Percentiles rank a stretch among this genome's conserved stretches.
Conservation (phyloP, 1,284 basidiomycete genomes). For the Sanguinoderma infundibulare region DNA sequence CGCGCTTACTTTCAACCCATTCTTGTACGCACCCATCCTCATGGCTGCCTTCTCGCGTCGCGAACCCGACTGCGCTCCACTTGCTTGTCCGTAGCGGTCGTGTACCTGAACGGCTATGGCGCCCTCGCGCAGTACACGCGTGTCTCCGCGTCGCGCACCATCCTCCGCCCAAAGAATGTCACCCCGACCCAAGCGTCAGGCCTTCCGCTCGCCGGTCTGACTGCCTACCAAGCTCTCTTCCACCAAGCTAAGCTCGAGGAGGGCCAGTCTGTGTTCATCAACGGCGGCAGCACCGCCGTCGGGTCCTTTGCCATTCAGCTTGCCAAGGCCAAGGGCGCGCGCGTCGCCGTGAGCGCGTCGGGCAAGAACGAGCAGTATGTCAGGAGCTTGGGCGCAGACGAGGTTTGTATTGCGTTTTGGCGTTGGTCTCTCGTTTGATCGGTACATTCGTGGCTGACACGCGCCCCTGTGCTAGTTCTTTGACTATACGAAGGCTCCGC, state of each 20-base stretch:
- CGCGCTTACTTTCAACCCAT: background rate
- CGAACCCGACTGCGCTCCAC: background rate
- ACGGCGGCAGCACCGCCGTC: conserved; percentile 31
- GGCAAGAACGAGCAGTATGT: conserved; percentile 35
- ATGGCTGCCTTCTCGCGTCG: background rate
- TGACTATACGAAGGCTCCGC: conserved; percentile 58
- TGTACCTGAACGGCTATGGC: conserved; percentile 16
- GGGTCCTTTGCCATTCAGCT: conserved; percentile 31
- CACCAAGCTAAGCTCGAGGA: conserved; percentile 21
- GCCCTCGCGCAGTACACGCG: conserved; percentile 28
- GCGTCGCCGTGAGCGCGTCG: conserved; percentile 31
- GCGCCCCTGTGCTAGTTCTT: conserved; percentile 43
- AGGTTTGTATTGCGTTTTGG: conserved; percentile 13
- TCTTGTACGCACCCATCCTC: background rate
- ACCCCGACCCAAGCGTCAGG: conserved; percentile 26
- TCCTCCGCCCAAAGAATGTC: conserved; percentile 21
- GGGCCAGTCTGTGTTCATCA: conserved; percentile 30
- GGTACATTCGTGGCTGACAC: background rate
- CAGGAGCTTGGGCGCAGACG: conserved; percentile 31
- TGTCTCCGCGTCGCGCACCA: conserved; percentile 15
- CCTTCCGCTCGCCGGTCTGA: conserved; percentile 21
- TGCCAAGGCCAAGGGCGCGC: conserved; percentile 34
- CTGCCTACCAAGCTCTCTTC: conserved; percentile 27
- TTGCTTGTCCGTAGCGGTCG: conserved; percentile 1
- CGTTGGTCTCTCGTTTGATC: background rate